Base-by-base conservation (phyloP, 2,329 filamentous ascomycete genomes). In the Plenodomus lindquistii region DNA sequence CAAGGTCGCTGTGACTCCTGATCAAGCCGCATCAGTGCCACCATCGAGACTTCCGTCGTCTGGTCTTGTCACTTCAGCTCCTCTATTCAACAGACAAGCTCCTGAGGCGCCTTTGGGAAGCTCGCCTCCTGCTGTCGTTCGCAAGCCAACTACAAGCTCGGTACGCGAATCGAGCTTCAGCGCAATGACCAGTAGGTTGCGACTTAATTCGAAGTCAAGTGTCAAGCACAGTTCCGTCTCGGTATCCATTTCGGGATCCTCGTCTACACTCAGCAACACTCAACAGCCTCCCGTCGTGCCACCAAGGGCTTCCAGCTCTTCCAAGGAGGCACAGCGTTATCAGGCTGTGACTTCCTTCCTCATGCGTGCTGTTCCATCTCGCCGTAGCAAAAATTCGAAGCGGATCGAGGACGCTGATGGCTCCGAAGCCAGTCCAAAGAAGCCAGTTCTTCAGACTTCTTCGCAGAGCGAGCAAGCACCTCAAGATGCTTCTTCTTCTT, bases 231-330 rank as follows among this genome's bases (percentile, higher is more conserved):
- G 48, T 4, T 63, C 62, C 20, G 27, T 55, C 16, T 62, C 55
- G 5, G 27, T 55, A 17, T 62, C 55, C 6, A 46, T 53, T 11
- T 65, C 62, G 8, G 49, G 54, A 1, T 66, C 63, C 19, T 67
- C 62, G 2, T 62, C 65, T 10, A 56, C 57, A 3, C 51, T 64
- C 19, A 53, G 50, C 38, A 44, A 40, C 21, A 36, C 46, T 36
- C 55, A 61, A 11, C 52, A 55, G 27, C 57, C 60, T 8, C 65
- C 59, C 21, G 31, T 38, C 1, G 59, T 70, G 15, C 67, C 68
- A n/a, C 63, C 56, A 9, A 55, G 68, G 44, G 65, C 67, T 17
- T 70, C 68, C 7, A 69, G 66, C 39, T 57, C 60, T 22, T 69
- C 65, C 2, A 66, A 63, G 36, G 67, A 71, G 54, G 66, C 66